Percentiles rank a stretch among this genome's conserved stretches.
These are phyloP conservation scores for Aspergillus awamori DNA, from an alignment of 2,329 filamentous ascomycete species.

Conservation along the genomic window DNA sequence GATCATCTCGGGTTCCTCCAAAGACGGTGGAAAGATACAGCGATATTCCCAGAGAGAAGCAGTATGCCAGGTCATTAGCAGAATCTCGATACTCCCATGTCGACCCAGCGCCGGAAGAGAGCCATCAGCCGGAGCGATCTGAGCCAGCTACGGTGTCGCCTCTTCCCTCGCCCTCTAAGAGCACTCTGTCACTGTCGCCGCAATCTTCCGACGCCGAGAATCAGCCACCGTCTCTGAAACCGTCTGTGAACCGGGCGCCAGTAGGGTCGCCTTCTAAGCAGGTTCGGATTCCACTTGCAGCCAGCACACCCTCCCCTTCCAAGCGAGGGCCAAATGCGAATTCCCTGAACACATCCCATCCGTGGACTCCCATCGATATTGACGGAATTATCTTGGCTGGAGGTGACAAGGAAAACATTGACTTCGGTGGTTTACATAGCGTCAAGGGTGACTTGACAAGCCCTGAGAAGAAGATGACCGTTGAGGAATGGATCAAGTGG, in stretches of 20 bases:
- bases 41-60: slow-evolving; percentile 41
- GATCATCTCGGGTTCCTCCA: slow-evolving; percentile 34
- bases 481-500: slow-evolving; percentile 87
- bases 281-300: slow-evolving; percentile 46
- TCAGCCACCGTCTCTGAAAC: slow-evolving; percentile 69
- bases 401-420: slow-evolving; percentile 54
- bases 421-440: slow-evolving; percentile 49
- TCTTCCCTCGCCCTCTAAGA: slow-evolving; percentile 38
- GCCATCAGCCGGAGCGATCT: slow-evolving; percentile 14
- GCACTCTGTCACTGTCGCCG: slow-evolving; percentile 66
- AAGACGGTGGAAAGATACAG: slow-evolving; percentile 43
- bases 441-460: slow-evolving; percentile 66
- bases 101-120: slow-evolving; percentile 15
- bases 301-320: slow-evolving; percentile 60
- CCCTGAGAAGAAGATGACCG: slow-evolving; percentile 84
- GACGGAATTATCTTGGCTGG: slow-evolving; percentile 60
- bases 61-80: slow-evolving; percentile 35
- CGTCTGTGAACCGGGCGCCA: slow-evolving; percentile 50
- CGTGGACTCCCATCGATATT: slow-evolving; percentile 77
- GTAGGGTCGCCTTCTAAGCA: slow-evolving; percentile 38
- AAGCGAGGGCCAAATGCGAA: slow-evolving; percentile 57
- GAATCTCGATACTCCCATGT: slow-evolving; percentile 28
- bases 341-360: slow-evolving; percentile 58
- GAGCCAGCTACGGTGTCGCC: slow-evolving; percentile 29
- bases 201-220: slow-evolving; percentile 83